Evolutionary conservation across 352 stramenopile genomes (phyloP), one percentile per base, ranked within the genome.

Genomic region (Phytophthora fragariae): DNA sequence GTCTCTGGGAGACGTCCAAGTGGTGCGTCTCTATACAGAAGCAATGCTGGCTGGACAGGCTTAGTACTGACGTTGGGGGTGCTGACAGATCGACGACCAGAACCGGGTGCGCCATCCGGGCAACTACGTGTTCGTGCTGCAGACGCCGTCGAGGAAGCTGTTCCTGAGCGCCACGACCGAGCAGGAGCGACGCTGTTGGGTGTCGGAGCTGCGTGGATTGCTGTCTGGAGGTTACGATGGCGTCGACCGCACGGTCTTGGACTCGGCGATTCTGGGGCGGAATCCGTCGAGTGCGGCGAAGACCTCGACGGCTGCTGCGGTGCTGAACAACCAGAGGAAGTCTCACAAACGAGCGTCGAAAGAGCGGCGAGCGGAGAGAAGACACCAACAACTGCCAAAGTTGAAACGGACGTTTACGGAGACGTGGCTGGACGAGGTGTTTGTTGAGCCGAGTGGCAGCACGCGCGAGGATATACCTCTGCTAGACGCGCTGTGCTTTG

Each of bases 91-190:
- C 39, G 84, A 91, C 29, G 90, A 94, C 72, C 90, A 96, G 58
- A 96, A 96, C 57, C 77, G 77, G 7, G 86, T 94, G n/a, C 65
- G 76, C 19, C 90, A 96, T 52, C 55, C 74, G 1, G 82, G 87
- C 41, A 96, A 96, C 72, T 91, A 85, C 57, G 90, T 95, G 19
- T 82, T 96, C n/a, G 85, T 92, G 54, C 72, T 96, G 39, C 83
- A 83, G 39, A 86, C 78, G 6, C 68, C 77, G 12, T 74, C 78
- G 5, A 79, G 78, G 3, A 83, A 77, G 49, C 58, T 93, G 1
- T 94, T 87, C 49, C 53, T 96, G 57, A 96, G 90, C 65, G 84
- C 88, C 2, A 70, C 90, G 21, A 96, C 90, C 2, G 90, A 96
- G 65, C 79, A 90, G 41, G 90, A 96, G 57, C 82, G 88, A 0